Evolutionary conservation across 139 green algal species (phyloP).

Genomic region (Chlorella ohadii): DNA sequence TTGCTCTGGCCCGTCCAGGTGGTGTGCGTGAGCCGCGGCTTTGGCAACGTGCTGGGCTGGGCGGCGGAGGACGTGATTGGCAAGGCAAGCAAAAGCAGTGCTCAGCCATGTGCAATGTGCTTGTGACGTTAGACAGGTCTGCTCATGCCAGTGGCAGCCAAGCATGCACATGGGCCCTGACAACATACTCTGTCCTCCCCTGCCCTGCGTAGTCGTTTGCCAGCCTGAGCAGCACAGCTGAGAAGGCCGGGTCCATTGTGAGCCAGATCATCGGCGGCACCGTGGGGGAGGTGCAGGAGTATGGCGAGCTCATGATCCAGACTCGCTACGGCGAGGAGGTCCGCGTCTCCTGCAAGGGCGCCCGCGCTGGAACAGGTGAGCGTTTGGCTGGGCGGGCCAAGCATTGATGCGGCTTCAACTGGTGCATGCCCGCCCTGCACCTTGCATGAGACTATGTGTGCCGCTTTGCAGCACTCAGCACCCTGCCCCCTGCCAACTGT

Average conservation of each 20-base stretch:
- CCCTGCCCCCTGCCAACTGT: no score
- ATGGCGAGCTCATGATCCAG: background rate
- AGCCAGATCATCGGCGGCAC: background rate
- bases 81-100: background rate
- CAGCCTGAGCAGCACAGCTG: background rate
- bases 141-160: background rate
- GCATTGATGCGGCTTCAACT: no score
- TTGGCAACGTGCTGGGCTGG: slow-evolving; percentile 60
- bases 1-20: no score
- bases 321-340: slow-evolving; percentile 3
- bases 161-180: background rate
- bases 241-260: background rate
- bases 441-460: no score
- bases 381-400: no score
- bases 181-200: background rate
- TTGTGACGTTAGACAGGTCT: background rate
- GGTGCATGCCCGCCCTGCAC: no score
- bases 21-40: slow-evolving; percentile 51
- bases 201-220: background rate
- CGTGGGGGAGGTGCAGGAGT: background rate
- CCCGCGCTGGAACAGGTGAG: background rate
- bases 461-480: no score
- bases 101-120: no score
- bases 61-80: slow-evolving; percentile 48
- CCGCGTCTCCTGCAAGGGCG: background rate